A percentile compares a stretch with the other conserved stretches of the same genome.
These are phyloP conservation scores for Jatropha multifida DNA, from an alignment of 441 rosid genomes.

Conservation along the genomic window DNA sequence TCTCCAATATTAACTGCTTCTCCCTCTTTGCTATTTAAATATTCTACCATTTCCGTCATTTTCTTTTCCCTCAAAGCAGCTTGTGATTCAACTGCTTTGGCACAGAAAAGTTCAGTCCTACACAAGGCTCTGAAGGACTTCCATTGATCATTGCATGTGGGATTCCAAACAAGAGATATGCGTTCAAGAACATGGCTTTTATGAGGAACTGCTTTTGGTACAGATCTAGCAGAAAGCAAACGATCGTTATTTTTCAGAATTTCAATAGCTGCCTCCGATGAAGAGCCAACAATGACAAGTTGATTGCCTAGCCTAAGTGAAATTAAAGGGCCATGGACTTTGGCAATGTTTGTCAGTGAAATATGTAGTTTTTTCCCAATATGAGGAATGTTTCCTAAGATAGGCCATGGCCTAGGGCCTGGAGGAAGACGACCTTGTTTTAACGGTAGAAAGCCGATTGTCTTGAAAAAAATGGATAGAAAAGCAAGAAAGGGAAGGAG, in stretches of 20 bases:
- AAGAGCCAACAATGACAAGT: constrained; percentile 31
- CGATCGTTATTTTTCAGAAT: constrained; percentile 35
- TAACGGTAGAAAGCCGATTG: background rate
- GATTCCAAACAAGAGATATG: constrained; percentile 19
- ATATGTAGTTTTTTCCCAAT: constrained; percentile 20
- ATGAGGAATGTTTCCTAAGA: constrained; percentile 31
- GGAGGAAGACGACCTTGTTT: constrained; percentile 19
- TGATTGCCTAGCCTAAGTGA: constrained; percentile 31
- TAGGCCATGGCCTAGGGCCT: constrained; percentile 30
- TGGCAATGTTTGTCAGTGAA: constrained; percentile 24
- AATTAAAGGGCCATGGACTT: constrained; percentile 30
- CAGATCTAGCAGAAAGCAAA: constrained; percentile 17
- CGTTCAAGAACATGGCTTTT: background rate
- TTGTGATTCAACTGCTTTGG: constrained; percentile 7
- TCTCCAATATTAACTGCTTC: constrained; percentile 17
- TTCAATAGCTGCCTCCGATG: constrained; percentile 30
- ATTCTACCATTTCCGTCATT: constrained; percentile 22
- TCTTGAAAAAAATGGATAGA: constrained; percentile 1
- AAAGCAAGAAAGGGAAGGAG: background rate
- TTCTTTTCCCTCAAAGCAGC: no score
- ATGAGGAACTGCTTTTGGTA: background rate
- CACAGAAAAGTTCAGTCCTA: constrained; percentile 24
- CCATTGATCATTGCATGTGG: constrained; percentile 27
- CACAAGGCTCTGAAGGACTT: constrained; percentile 17
- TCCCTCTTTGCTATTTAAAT: constrained; percentile 21